Evolutionary conservation across 306 rosid species (phyloP).

Genomic region (Trichosanthes cucumerina): DNA sequence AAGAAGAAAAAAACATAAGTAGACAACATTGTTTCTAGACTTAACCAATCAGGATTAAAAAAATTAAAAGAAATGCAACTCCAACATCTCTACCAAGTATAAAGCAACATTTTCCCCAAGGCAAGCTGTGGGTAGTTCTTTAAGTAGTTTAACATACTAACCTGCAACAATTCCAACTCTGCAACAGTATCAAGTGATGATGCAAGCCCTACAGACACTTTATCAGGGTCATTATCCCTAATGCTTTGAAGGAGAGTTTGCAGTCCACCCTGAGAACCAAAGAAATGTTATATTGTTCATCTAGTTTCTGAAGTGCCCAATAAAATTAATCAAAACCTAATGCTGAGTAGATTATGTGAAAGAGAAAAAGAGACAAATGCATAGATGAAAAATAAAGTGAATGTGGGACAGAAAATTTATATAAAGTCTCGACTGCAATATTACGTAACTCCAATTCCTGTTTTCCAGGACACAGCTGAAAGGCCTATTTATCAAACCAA

Average conservation of each 20-base stretch:
- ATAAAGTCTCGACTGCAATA: neutral
- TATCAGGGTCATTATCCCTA: slow-evolving; percentile 72
- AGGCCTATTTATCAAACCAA: neutral
- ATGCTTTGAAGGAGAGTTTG: slow-evolving; percentile 60
- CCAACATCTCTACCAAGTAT: neutral
- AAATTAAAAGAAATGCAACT: neutral
- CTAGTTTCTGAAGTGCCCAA: slow-evolving; percentile 19
- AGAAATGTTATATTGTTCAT: slow-evolving; percentile 15
- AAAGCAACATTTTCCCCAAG: neutral
- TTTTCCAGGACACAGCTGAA: neutral
- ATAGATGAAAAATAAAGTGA: neutral
- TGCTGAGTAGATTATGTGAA: neutral
- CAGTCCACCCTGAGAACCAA: slow-evolving; percentile 59
- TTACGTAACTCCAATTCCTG: neutral
- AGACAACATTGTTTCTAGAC: neutral
- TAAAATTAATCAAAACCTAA: slow-evolving; percentile 6
- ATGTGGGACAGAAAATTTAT: neutral
- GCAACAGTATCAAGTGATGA: slow-evolving; percentile 75
- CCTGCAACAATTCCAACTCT: slow-evolving; percentile 82
- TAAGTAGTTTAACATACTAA: slow-evolving; percentile 13
- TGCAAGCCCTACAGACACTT: slow-evolving; percentile 66
- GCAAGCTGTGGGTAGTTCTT: neutral
- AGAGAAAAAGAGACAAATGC: neutral
- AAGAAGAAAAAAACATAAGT: neutral
- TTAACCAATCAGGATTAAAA: neutral